A percentile compares a stretch with the other conserved stretches of the same genome.
These are phyloP conservation scores for Beauveria brongniartii DNA, from an alignment of 2,329 filamentous ascomycete species.

Conservation along the genomic window DNA sequence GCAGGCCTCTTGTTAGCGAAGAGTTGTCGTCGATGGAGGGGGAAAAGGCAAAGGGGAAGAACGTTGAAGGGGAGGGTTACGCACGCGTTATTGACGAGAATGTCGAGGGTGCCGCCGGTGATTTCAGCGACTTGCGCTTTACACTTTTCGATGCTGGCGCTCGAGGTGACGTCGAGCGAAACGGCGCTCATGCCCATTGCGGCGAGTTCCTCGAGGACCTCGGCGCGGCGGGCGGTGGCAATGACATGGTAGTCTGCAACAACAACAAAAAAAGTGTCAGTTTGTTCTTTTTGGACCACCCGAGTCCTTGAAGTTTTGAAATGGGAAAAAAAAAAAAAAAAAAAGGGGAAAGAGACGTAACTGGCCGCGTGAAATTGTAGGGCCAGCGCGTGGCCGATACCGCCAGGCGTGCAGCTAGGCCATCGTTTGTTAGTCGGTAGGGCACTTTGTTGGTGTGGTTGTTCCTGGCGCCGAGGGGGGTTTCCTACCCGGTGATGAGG, in stretches of 20 bases:
- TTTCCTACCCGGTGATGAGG: background rate
- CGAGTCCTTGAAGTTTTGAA: too few relatives aligned
- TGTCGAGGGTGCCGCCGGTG: slow-evolving; percentile 45
- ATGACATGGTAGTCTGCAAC: slow-evolving; percentile 45
- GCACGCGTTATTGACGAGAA: slow-evolving; percentile 54
- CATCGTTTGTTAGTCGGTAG: background rate
- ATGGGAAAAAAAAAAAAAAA: background rate
- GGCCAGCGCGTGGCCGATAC: slow-evolving; percentile 41
- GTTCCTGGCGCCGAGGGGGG: too few relatives aligned
- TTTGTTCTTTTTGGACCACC: too few relatives aligned
- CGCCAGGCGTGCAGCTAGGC: slow-evolving; percentile 23
- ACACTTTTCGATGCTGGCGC: slow-evolving; percentile 41
- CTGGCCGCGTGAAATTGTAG: slow-evolving; percentile 32
- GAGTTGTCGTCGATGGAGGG: too few relatives aligned
- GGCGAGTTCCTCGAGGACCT: slow-evolving; percentile 38
- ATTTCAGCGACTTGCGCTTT: slow-evolving; percentile 37
- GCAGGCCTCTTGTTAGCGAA: background rate
- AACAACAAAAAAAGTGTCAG: too few relatives aligned
- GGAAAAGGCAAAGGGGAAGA: too few relatives aligned
- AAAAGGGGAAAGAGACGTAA: background rate
- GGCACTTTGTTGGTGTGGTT: too few relatives aligned
- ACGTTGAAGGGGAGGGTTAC: slow-evolving; percentile 6
- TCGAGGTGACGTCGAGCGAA: slow-evolving; percentile 44
- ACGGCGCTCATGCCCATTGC: slow-evolving; percentile 41
- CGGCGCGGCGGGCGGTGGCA: slow-evolving; percentile 44